These are phyloP conservation scores for Aspergillus wentii DNA, from an alignment of 495 filamentous ascomycete genomes.

Conservation along the genomic window DNA sequence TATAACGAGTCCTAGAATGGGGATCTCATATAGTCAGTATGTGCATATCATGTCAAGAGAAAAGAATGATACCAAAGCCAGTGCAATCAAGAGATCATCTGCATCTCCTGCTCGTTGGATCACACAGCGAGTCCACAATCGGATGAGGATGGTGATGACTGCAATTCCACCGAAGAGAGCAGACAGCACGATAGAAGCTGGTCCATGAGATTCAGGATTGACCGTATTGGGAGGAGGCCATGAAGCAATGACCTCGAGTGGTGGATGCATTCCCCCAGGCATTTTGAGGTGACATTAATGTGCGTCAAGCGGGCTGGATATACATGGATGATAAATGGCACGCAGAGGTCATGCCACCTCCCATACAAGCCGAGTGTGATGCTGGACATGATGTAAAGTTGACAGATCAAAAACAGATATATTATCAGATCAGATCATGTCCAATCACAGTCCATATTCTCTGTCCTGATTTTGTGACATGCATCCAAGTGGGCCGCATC, in stretches of 20 bases:
- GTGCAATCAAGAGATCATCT: constrained; percentile 5
- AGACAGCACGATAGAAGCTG: not conserved
- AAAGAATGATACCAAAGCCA: constrained; percentile 1
- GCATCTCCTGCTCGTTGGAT: constrained; percentile 3
- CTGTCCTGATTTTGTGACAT: too few species aligned
- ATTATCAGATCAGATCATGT: too few species aligned
- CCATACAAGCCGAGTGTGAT: too few species aligned
- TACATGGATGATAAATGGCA: too few species aligned
- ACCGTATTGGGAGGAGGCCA: constrained; percentile 5
- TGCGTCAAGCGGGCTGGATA: too few species aligned
- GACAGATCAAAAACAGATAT: too few species aligned
- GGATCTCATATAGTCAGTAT: not conserved
- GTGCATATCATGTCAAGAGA: not conserved
- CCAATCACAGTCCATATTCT: too few species aligned
- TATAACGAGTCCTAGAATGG: not conserved
- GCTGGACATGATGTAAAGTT: too few species aligned
- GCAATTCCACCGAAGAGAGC: constrained; percentile 3
- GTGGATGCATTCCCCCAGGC: constrained; percentile 6
- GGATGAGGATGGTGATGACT: not conserved
- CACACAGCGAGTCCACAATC: constrained; percentile 5
- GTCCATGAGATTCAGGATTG: constrained; percentile 7
- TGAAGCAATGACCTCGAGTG: constrained; percentile 4
- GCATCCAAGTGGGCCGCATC: too few species aligned
- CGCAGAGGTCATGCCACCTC: too few species aligned
- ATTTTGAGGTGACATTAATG: too few species aligned